A percentile compares a stretch with the other conserved stretches of the same genome.
Conservation (phyloP, 1,284 basidiomycete genomes). For the Apiotrichum mycotoxinovorans region DNA sequence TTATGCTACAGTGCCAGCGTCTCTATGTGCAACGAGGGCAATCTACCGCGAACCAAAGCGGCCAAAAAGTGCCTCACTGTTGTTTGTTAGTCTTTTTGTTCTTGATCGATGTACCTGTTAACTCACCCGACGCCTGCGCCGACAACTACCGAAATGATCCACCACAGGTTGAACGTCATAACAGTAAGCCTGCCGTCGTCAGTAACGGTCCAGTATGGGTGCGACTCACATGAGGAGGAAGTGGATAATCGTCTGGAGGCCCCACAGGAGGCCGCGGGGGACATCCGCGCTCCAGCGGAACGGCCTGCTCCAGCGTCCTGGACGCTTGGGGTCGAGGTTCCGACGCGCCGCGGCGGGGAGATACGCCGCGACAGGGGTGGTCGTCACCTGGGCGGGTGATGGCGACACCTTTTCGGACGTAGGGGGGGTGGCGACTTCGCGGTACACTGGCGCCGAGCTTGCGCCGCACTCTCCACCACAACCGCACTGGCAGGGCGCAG, state of each 20-base stretch:
- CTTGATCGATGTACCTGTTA: not conserved
- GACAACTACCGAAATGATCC: conserved; percentile 39
- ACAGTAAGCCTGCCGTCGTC: conserved; percentile 34
- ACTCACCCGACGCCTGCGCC: conserved; percentile 32
- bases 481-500: conserved; percentile 10
- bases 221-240: conserved; percentile 39
- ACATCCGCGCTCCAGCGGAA: conserved; percentile 34
- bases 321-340: conserved; percentile 20
- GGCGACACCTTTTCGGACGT: not conserved
- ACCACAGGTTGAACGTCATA: conserved; percentile 50
- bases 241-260: conserved; percentile 33
- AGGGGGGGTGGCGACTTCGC: not conserved
- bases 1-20: conserved; percentile 4
- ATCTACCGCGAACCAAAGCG: conserved; percentile 16
- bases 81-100: conserved; percentile 7
- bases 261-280: conserved; percentile 34
- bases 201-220: not conserved
- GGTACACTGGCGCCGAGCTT: conserved; percentile 4
- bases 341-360: conserved; percentile 25
- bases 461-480: conserved; percentile 16
- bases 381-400: not conserved
- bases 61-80: conserved; percentile 42
- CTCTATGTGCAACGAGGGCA: not conserved
- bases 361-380: conserved; percentile 7
- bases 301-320: conserved; percentile 30